A percentile compares a stretch with the other conserved stretches of the same genome.
These are phyloP conservation scores for Pleoardoris graminearum DNA, from an alignment of 2,329 filamentous ascomycete genomes.

Conservation along the genomic window DNA sequence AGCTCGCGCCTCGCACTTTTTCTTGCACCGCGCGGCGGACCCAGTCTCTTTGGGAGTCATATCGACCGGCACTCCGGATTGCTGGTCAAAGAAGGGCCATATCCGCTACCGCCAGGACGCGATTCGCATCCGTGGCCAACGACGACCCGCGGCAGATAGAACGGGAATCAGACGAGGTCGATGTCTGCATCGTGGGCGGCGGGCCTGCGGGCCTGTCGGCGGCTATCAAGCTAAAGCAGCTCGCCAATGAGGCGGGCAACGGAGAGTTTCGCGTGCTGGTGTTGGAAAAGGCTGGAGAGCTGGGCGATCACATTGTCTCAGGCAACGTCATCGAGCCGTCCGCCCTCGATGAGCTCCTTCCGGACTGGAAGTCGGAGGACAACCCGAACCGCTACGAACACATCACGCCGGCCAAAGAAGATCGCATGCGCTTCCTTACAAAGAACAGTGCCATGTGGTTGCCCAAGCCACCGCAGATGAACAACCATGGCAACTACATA, in stretches of 20 bases:
- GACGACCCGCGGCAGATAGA: slow-evolving; percentile 62
- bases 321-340: slow-evolving; percentile 93
- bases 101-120: slow-evolving; percentile 35
- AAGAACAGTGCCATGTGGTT: slow-evolving; percentile 76
- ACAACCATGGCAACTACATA: slow-evolving; percentile 97
- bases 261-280: slow-evolving; percentile 93
- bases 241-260: slow-evolving; percentile 92
- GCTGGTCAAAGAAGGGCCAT: slow-evolving; percentile 45
- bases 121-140: slow-evolving; percentile 45
- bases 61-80: slow-evolving; percentile 41
- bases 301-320: slow-evolving; percentile 93
- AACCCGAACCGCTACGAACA: slow-evolving; percentile 87
- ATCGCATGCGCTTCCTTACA: slow-evolving; percentile 94
- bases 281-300: slow-evolving; percentile 91
- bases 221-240: slow-evolving; percentile 91
- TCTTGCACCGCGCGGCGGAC: slow-evolving; percentile 20
- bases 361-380: slow-evolving; percentile 87
- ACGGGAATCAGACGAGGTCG: slow-evolving; percentile 88
- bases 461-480: slow-evolving; percentile 93
- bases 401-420: slow-evolving; percentile 78
- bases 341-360: slow-evolving; percentile 85
- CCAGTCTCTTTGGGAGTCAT: slow-evolving; percentile 22
- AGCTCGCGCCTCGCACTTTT: slow-evolving; percentile 24
- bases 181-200: slow-evolving; percentile 95
- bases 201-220: slow-evolving; percentile 93